Conservation (phyloP, 257 asterid genomes). For the Buddleja alternifolia region DNA sequence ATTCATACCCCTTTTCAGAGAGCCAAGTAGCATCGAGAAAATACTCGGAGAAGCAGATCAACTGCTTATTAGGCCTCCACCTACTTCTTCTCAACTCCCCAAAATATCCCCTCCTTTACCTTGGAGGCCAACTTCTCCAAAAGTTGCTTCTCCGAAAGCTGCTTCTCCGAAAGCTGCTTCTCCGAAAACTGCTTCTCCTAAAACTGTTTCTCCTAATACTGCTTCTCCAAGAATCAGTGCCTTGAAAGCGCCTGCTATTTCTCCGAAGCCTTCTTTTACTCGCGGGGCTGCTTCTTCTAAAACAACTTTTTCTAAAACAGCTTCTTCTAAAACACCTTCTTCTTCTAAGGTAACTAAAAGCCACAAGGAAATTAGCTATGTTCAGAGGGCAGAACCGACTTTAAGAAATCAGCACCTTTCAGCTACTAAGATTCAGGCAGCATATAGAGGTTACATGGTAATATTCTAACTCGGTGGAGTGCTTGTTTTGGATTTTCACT, state of each 20-base stretch:
- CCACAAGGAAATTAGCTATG: constrained; percentile 49
- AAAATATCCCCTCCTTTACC: constrained; percentile 40
- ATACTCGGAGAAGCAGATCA: constrained; percentile 69
- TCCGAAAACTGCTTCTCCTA: constrained; percentile 34
- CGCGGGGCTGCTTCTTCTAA: constrained; percentile 33
- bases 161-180: constrained; percentile 50
- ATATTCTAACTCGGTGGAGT: constrained; percentile 17
- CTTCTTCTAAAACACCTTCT: constrained; percentile 24
- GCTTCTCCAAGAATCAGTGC: constrained; percentile 31
- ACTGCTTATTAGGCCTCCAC: constrained; percentile 50
- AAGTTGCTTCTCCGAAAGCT: too few species aligned
- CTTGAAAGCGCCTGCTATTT: not conserved
- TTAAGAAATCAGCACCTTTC: constrained; percentile 52
- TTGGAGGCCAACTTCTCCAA: constrained; percentile 49
- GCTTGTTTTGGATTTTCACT: not conserved
- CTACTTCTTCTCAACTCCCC: constrained; percentile 46
- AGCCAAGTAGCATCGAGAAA: constrained; percentile 95
- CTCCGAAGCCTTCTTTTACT: constrained; percentile 43
- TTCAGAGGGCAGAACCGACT: constrained; percentile 67
- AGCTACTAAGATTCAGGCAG: constrained; percentile 76
- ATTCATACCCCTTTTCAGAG: constrained; percentile 79
- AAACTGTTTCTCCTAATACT: constrained; percentile 30
- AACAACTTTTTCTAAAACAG: constrained; percentile 27
- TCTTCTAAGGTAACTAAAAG: constrained; percentile 33
- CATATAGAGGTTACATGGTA: constrained; percentile 87